Base-by-base conservation (phyloP, 2,329 filamentous ascomycete species). In the Fusarium sp. region DNA sequence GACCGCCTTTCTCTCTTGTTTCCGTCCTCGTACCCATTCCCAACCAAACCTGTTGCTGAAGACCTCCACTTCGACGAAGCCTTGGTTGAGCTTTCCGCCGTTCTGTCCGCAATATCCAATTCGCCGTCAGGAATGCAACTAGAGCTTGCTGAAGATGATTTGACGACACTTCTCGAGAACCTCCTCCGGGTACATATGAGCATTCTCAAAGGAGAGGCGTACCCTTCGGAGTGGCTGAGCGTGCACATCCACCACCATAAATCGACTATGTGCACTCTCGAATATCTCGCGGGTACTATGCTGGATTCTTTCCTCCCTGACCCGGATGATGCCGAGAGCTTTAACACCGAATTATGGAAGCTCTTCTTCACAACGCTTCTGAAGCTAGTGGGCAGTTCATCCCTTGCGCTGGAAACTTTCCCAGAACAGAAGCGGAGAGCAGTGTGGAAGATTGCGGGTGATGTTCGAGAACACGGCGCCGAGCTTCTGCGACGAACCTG, bases 391-490 rank as follows among this genome's bases (percentile, higher is more conserved):
- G 93, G 94, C 6, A 98, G 94, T 75, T 91, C 95, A 37, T 93
- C 92, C 0, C 87, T 99, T 18, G 95, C 96, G 0, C 87, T 99
- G 39, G 96, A 99, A 78, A 97, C 95, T 0, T 98, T 98, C 77
- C 94, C 96, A 0, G 97, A 99, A 79, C 96, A 99, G 82, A 99
- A 98, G 82, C 87, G 96, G 47, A 87, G 96, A 59, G 95, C 96
- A 1, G 95, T 98, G 2, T 99, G 97, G 96, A 99, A 98, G 83
- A 98, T 99, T 77, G 96, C 95, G 5, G 96, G 96, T 7, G 97
- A 99, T 81, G 94, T 99, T 53, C 89, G 96, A 60, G 95, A 98
- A 79, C 89, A 94, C 70, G 96, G 97, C 15, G 95, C 96, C 5
- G 93, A 95, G 53, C 85, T 99, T 9, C 84, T 99, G 36, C 90